phyloP scores from a whole-genome alignment of 2,329 filamentous ascomycete genomes.

The Monosporascus ibericus region DNA sequence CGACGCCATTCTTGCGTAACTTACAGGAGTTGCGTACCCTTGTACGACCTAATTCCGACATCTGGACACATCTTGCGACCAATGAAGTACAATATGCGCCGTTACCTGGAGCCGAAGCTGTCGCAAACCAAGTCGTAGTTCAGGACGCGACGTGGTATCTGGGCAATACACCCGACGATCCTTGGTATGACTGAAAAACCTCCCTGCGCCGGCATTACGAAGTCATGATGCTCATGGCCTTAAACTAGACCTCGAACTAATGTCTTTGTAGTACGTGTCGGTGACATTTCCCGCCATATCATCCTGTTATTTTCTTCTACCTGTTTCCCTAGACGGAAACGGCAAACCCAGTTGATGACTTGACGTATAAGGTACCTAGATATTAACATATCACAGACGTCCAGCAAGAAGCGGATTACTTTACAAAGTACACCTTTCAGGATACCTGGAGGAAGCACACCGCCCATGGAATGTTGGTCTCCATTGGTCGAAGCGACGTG shows the following conservation, averaged over 20 bases:
- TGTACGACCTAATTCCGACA: slow-evolving; percentile 51
- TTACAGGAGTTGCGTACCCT: slow-evolving; percentile 56
- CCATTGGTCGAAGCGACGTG: not conserved
- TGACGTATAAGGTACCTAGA: no score
- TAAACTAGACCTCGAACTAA: not conserved
- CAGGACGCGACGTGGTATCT: slow-evolving; percentile 61
- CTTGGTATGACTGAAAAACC: slow-evolving; percentile 22
- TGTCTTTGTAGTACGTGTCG: not conserved
- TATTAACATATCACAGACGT: slow-evolving; percentile 32
- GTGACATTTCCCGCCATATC: not conserved
- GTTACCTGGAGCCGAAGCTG: slow-evolving; percentile 37
- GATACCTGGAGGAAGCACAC: slow-evolving; percentile 52
- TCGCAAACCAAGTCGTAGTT: slow-evolving; percentile 40
- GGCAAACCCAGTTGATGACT: no score
- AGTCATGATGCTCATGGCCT: no score
- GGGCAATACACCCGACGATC: slow-evolving; percentile 45
- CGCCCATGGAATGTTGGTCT: slow-evolving; percentile 42
- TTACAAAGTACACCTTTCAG: slow-evolving; percentile 60
- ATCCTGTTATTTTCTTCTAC: not conserved
- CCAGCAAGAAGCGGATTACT: slow-evolving; percentile 51
- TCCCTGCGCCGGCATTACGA: not conserved
- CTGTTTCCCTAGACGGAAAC: no score
- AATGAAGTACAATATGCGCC: slow-evolving; percentile 50
- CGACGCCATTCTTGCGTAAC: slow-evolving; percentile 49
- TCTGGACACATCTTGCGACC: slow-evolving; percentile 59